Evolutionary conservation across 2,329 filamentous ascomycete genomes (phyloP), one percentile per base, ranked within the genome.

Genomic region (Kalmusia sp.): DNA sequence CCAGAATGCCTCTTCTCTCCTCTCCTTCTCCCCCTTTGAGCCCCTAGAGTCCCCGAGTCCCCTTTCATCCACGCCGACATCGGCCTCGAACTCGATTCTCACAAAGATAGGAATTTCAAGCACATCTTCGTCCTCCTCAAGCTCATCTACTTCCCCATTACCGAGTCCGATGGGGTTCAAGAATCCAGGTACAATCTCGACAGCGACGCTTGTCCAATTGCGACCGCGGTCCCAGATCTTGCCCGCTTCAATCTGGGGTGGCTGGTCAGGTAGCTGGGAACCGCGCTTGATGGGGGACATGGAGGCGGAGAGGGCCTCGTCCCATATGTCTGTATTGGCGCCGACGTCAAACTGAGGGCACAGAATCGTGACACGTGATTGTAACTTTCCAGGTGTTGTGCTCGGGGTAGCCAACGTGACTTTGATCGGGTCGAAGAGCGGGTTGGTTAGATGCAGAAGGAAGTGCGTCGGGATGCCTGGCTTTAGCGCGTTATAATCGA

Each of bases 91-190:
- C 73, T 97, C 93, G 51, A 96, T 83, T 21, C 92, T 84, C 55
- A 99, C 91, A 79, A 96, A 96, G 67, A 99, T 87, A 49, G 95
- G 93, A 63, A 99, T 93, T 80, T 99, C 95, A 35, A 98, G 75
- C 25, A 88, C 77, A 67, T 87, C 83, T 51, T 87, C 83, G 55
- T 87, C 85, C 41, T 83, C 80, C 24, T 75, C 73, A 11, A 77
- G 49, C 31, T 65, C 47, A 3, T 59, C 54, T 12, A 51, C 45
- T 3, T 69, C 70, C 30, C 62, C 68, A 25, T 44, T 48, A 49
- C 73, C 61, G 15, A 15, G 30, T 14, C 17, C 45, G 39, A 59
- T 17, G 28, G 57, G 51, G 9, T 58, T 57, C 15, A 69, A 35
- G 21, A 76, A 57, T 58, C 82, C 65, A 67, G 93, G 85, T 0